Percentiles rank a stretch among this genome's conserved stretches.
phyloP scores from a whole-genome alignment of 2,329 filamentous ascomycete genomes.

The Daldinia eschscholtzii region DNA sequence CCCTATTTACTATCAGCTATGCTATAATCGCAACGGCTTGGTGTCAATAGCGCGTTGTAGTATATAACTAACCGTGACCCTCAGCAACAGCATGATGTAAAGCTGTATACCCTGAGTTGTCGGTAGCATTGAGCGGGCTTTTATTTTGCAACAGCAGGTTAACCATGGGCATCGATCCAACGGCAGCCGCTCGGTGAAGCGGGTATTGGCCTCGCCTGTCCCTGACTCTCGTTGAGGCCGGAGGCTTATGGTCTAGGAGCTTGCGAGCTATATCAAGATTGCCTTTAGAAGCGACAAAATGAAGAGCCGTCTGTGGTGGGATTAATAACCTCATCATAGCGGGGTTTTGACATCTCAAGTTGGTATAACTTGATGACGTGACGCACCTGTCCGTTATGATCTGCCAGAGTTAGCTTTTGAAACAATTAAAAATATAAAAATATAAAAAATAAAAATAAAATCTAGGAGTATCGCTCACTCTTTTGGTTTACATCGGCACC shows the following conservation, averaged over 20 bases:
- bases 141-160: slow-evolving; percentile 80
- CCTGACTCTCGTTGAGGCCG: slow-evolving; percentile 81
- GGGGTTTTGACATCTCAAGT: background rate
- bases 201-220: slow-evolving; percentile 91
- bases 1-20: slow-evolving; percentile 57
- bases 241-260: slow-evolving; percentile 76
- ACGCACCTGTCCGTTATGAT: slow-evolving; percentile 73
- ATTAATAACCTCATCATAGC: slow-evolving; percentile 16
- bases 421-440: too few species aligned
- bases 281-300: slow-evolving; percentile 91
- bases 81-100: slow-evolving; percentile 89
- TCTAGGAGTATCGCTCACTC: slow-evolving; percentile 59
- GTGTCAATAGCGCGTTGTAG: background rate
- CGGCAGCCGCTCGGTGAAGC: slow-evolving; percentile 90
- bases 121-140: slow-evolving; percentile 86
- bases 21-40: background rate
- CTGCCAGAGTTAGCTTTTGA: slow-evolving; percentile 54
- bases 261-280: slow-evolving; percentile 84
- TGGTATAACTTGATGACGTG: slow-evolving; percentile 10
- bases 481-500: slow-evolving; percentile 80
- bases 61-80: slow-evolving; percentile 68
- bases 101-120: slow-evolving; percentile 85
- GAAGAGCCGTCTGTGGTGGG: slow-evolving; percentile 77
- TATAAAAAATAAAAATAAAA: too few species aligned
- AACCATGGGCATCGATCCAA: slow-evolving; percentile 89